Base-by-base conservation (phyloP, 2,329 filamentous ascomycete species). In the Talaromyces sp. region DNA sequence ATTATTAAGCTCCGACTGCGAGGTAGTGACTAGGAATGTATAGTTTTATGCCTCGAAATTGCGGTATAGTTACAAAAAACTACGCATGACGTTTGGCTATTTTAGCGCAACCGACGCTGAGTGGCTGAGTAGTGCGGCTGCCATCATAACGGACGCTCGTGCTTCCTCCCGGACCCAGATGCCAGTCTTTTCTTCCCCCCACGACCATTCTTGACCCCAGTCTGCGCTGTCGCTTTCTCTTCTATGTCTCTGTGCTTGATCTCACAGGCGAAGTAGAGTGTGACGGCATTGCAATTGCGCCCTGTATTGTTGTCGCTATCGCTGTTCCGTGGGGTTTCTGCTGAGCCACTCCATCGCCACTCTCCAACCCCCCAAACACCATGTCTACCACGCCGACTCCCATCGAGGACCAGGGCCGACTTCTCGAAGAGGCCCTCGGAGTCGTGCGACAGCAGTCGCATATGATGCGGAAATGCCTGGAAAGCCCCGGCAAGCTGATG, bases 401-500 rank as follows among this genome's bases (percentile, higher is more conserved):
- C 71, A 82, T 87, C 67, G 89, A 93, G 78, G 89, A 93, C 79
- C 89, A 88, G 85, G 91, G 90, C 71, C 90, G 93, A 71, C 86
- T 99, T 81, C 88, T 99, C 69, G 95, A 99, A 81, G 95, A 99
- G 88, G 95, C 96, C 72, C 82, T 98, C 78, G 86, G 90, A 64
- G 93, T 96, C 57, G 96, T 99, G 78, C 91, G 93, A 79, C 93
- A 98, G 80, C 96, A 99, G 85, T 95, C 93, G 62, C 86, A 88
- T 71, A 84, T 96, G 75, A 99, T 99, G 95, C 92, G 93, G 80
- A 93, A 96, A 81, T 98, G 93, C 71, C 84, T 99, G 63, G 96
- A 99, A 75, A 96, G 91, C 10, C 93, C 95, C 7, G 93, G 95
- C 66, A 99, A 99, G 84, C 87, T 99, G 67, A 99, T 99, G 95